Evolutionary conservation across 345 rosid species (phyloP).

Genomic region (Fremontodendron californicum): DNA sequence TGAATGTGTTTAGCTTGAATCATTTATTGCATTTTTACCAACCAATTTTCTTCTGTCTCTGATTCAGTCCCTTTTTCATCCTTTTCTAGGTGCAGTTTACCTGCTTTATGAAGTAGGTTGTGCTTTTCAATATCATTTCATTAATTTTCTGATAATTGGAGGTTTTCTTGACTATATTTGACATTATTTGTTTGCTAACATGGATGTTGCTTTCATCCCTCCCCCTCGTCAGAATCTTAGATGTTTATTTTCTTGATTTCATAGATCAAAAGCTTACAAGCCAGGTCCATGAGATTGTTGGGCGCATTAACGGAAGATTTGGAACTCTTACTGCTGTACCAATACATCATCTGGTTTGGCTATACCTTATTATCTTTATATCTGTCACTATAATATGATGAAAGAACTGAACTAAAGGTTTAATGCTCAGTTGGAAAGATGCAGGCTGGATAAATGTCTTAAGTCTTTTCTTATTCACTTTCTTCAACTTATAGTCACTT

Average conservation of each 20-base stretch:
- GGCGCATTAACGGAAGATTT: slow-evolving; percentile 63
- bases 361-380: slow-evolving; percentile 14
- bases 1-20: too few species aligned
- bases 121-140: too few species aligned
- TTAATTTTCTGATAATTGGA: neutral
- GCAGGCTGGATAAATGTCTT: neutral
- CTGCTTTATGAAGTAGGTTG: too few species aligned
- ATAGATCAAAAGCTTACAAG: slow-evolving; percentile 61
- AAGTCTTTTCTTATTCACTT: neutral
- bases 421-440: neutral
- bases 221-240: neutral
- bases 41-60: too few species aligned
- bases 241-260: slow-evolving; percentile 4
- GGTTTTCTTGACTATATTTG: neutral
- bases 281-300: slow-evolving; percentile 65
- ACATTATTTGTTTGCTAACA: neutral
- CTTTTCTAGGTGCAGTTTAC: too few species aligned
- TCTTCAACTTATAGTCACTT: neutral
- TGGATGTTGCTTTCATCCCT: neutral
- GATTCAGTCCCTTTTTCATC: too few species aligned
- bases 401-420: neutral
- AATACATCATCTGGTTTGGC: slow-evolving; percentile 58
- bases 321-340: slow-evolving; percentile 61
- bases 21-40: too few species aligned
- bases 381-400: neutral